Evolutionary conservation across 2,329 filamentous ascomycete species (phyloP).

Genomic region (Colletotrichum destructivum): DNA sequence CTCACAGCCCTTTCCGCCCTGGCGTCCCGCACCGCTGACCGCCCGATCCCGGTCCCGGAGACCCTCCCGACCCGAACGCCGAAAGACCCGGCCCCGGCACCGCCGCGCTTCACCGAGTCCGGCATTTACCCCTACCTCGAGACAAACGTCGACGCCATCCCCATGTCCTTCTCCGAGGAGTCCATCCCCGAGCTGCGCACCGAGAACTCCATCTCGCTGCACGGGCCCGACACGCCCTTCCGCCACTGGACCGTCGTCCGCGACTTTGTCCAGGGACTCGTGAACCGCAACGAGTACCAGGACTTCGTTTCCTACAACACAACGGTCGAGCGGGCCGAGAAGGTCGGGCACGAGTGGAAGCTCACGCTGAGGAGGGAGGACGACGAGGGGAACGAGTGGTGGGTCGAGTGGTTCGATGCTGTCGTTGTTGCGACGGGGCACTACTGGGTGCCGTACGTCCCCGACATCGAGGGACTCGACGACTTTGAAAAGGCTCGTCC

Average conservation of each 20-base stretch:
- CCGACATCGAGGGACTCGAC: slow-evolving; percentile 63
- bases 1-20: slow-evolving; percentile 63
- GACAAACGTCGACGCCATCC: slow-evolving; percentile 72
- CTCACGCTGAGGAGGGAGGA: slow-evolving; percentile 63
- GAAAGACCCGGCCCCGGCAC: slow-evolving; percentile 53
- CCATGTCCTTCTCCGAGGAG: slow-evolving; percentile 75
- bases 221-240: slow-evolving; percentile 73
- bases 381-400: slow-evolving; percentile 68
- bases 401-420: slow-evolving; percentile 74
- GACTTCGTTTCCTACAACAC: slow-evolving; percentile 70
- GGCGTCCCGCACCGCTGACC: slow-evolving; percentile 65
- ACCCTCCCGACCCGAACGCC: slow-evolving; percentile 63
- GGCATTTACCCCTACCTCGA: slow-evolving; percentile 76
- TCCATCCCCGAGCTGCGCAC: slow-evolving; percentile 60
- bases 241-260: slow-evolving; percentile 72
- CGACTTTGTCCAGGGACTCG: slow-evolving; percentile 66
- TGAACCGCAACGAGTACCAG: slow-evolving; percentile 68
- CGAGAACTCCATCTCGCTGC: slow-evolving; percentile 52
- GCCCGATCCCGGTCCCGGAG: slow-evolving; percentile 62
- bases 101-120: slow-evolving; percentile 69
- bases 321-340: slow-evolving; percentile 72
- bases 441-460: slow-evolving; percentile 72
- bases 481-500: slow-evolving; percentile 61
- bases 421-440: slow-evolving; percentile 74
- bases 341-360: slow-evolving; percentile 65